Evolutionary conservation across 2,329 filamentous ascomycete species (phyloP).

Genomic region (Macrophomina pseudophaseolina): DNA sequence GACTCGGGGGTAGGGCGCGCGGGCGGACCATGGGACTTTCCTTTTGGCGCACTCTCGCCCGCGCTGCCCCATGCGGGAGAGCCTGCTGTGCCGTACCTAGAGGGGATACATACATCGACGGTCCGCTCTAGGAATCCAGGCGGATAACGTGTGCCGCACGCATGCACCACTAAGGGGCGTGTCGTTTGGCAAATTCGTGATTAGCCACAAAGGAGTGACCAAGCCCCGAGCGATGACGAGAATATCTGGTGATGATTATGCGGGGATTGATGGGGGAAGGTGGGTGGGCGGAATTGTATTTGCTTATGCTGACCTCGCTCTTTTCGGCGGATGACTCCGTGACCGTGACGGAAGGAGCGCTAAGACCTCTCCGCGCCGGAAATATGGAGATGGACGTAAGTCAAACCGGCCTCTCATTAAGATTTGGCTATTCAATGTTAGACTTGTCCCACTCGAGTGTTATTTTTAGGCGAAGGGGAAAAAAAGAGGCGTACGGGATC

Average conservation of each 20-base stretch:
- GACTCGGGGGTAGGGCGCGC: not conserved
- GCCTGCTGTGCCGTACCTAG: constrained; percentile 17
- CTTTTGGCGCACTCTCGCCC: not conserved
- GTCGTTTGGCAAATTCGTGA: constrained; percentile 1
- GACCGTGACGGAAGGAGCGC: not conserved
- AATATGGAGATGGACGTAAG: not conserved
- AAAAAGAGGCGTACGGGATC: constrained; percentile 5
- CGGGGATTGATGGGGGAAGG: not conserved
- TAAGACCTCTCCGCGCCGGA: not conserved
- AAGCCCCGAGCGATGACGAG: not conserved
- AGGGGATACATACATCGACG: too few species aligned
- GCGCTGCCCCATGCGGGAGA: not conserved
- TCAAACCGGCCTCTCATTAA: not conserved
- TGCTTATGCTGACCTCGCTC: not conserved
- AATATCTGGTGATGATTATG: constrained; percentile 20
- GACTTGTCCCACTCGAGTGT: not conserved
- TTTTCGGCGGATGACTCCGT: not conserved
- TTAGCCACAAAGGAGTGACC: not conserved
- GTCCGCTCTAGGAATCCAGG: not conserved
- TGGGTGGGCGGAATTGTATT: not conserved
- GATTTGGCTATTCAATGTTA: not conserved
- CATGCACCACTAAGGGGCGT: constrained; percentile 14
- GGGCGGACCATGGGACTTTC: not conserved
- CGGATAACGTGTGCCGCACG: constrained; percentile 12
- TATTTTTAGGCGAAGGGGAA: not conserved